Evolutionary conservation across 352 stramenopile genomes (phyloP), one percentile per base, ranked within the genome.

Genomic region (Blastocystis sp.): DNA sequence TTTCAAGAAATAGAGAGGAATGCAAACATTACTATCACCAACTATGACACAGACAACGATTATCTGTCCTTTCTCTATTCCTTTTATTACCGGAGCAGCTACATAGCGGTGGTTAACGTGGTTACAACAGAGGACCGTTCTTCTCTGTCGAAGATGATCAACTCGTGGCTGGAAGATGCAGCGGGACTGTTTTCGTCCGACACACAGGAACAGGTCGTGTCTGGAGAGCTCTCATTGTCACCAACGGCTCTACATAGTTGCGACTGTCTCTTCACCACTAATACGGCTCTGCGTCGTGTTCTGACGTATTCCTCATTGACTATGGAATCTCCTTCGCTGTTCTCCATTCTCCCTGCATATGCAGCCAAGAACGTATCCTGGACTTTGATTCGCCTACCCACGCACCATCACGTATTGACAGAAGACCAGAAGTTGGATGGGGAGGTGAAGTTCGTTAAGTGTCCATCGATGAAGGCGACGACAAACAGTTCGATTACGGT

Each of bases 1-100:
- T 28, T 79, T 34, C 28, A n/a, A 2, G 5, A 23, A 45, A 23
- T 79, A 40, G n/a, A 21, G 23, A 17, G 21, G 10, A 38, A 17
- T 3, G 69, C 40, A 34, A 79, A 79, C 40, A 21, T 79, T 21
- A 79, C 69, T 4, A 62, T 79, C 10, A 79, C 69, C 23, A 79
- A 79, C n/a, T 79, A 62, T 28, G 69, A 43, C 38, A 17, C 59
- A 62, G 69, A 79, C 61, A 10, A 79, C 56, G 69, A 79, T 3
- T 79, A 79, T 38, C 69, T 79, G 14, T 62, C 69, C 19, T 59
- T 79, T 10, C 56, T 79, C 19, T 61, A 62, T 4, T 38, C 38
- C 7, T 56, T 79, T n/a, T 79, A 79, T 45, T 79, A 79, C 41
- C 59, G 28, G 56, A 79, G 69, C 34, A 43, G 61, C 56, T 1